Percentiles rank a stretch among this genome's conserved stretches.
Evolutionary conservation across 2,329 filamentous ascomycete species (phyloP).

Genomic region (Coniochaeta prunicola): DNA sequence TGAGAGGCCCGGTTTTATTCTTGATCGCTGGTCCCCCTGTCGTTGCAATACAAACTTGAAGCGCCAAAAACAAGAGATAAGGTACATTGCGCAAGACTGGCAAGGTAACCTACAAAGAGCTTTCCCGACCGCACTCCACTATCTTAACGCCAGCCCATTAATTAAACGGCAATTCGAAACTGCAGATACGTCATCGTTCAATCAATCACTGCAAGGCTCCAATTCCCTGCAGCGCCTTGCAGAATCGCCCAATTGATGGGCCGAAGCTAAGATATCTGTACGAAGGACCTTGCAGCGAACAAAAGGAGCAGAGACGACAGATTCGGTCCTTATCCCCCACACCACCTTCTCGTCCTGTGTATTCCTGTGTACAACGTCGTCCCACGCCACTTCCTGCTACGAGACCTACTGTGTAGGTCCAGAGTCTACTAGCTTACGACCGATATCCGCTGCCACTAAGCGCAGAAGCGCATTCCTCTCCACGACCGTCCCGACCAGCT

Average conservation of each 20-base stretch:
- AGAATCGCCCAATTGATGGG: background rate
- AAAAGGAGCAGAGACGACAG: background rate
- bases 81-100: too few species aligned
- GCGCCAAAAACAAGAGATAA: too few species aligned
- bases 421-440: background rate
- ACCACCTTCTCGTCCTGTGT: constrained; percentile 1
- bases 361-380: background rate
- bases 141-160: background rate
- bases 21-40: background rate
- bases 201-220: background rate
- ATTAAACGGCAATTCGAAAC: background rate
- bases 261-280: background rate
- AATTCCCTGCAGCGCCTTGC: background rate
- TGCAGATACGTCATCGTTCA: background rate
- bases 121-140: background rate
- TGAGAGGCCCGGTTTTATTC: background rate
- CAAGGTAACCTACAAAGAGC: too few species aligned
- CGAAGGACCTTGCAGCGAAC: background rate
- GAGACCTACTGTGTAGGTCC: background rate
- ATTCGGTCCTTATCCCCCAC: background rate
- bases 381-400: background rate
- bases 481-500: background rate
- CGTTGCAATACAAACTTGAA: background rate
- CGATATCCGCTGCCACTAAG: background rate
- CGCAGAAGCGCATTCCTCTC: background rate